A percentile compares a stretch with the other conserved stretches of the same genome.
phyloP scores from a whole-genome alignment of 306 rosid genomes.

The Potentilla sterilis region DNA sequence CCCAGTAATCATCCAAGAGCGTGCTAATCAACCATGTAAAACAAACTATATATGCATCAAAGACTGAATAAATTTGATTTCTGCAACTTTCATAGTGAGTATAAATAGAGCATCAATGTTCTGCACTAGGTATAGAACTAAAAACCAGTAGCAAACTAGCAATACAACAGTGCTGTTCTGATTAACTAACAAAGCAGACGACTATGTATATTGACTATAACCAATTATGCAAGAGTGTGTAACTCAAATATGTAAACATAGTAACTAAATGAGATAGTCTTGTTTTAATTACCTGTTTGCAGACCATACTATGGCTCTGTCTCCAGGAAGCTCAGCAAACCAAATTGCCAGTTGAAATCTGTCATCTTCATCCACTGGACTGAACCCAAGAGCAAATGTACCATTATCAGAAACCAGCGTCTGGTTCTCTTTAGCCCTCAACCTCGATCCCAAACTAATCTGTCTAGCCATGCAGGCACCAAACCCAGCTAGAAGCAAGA shows the following conservation, averaged over 20 bases:
- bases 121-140: neutral
- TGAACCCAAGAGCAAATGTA: constrained; percentile 86
- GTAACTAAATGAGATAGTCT: neutral
- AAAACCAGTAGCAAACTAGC: neutral
- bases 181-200: neutral
- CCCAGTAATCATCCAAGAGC: neutral
- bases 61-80: neutral
- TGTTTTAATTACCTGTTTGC: constrained; percentile 51
- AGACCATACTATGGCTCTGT: constrained; percentile 68
- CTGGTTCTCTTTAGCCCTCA: constrained; percentile 51
- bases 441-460: constrained; percentile 53
- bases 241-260: neutral
- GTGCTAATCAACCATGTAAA: neutral
- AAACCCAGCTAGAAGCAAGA: constrained; percentile 28
- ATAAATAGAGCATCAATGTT: neutral
- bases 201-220: no score
- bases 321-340: constrained; percentile 85
- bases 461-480: constrained; percentile 36
- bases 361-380: constrained; percentile 30
- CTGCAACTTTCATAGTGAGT: no score
- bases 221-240: neutral
- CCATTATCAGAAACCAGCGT: constrained; percentile 70
- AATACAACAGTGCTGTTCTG: neutral
- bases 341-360: constrained; percentile 59
- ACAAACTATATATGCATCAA: neutral